Evolutionary conservation across 495 filamentous ascomycete genomes (phyloP), one percentile per base, ranked within the genome.

Genomic region (Podospora fimiseda): DNA sequence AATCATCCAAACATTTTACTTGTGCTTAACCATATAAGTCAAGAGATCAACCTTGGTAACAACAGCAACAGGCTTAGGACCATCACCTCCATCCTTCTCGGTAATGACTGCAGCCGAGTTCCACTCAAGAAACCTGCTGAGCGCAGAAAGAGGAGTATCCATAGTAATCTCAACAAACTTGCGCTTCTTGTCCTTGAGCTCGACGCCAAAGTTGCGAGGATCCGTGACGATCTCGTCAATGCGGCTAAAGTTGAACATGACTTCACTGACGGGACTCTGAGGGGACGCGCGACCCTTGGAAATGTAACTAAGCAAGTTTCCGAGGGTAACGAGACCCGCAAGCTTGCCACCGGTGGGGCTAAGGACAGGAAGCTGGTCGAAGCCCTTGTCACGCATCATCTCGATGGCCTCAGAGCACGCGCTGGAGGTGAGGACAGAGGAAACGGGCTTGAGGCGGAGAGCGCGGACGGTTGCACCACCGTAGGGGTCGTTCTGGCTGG

Each of bases 31-130:
- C 80, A 98, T 76, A 82, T 88, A 98, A n/a, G 82, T 84, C 60
- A 98, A 70, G 58, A 98, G 66, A 74, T 98, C 93, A 15, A 98
- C 93, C 78, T 98, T 98, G 23, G 93, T 97, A 3, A 90, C 92
- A 8, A 98, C 82, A 15, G 94, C 93, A 30, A 90, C 75, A 5
- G 94, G 90, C 72, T 85, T 74, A 40, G 60, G 69, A 21, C 77
- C 76, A 19, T 74, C 80, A 55, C 73, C 74, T 36, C 68, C 72
- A 18, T 62, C 62, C 55, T 68, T 71, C 67, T 96, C 89, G 11
- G 90, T 97, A 1, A 97, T 89, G 45, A 97, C 80, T 2, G 93
- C 94, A 13, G 93, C 90, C 62, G 86, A 90, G 68, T 97, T 97
- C 88, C 94, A 96, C 70, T 96, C 91, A 60, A 98, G 89, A 73